phyloP scores from a whole-genome alignment of 306 rosid genomes.

The Quillaja saponaria region DNA sequence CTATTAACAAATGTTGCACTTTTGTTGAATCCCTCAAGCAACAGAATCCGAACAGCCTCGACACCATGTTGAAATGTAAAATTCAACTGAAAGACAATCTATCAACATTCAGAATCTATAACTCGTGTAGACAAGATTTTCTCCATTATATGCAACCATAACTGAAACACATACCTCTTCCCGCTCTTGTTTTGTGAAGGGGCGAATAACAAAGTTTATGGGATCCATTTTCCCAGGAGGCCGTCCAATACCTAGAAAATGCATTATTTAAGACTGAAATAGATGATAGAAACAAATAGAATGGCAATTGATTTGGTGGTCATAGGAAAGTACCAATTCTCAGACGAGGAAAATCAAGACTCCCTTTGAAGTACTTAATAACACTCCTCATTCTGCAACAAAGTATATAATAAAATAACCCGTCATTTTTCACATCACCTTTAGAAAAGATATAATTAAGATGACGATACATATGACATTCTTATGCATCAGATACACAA shows the following conservation, averaged over 20 bases:
- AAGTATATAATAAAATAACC: slow-evolving; percentile 2
- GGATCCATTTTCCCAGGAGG: slow-evolving; percentile 52
- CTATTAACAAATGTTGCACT: slow-evolving; percentile 59
- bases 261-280: slow-evolving; percentile 17
- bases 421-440: neutral
- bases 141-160: slow-evolving; percentile 6
- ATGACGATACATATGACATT: too few relatives aligned
- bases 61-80: slow-evolving; percentile 72
- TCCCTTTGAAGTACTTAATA: slow-evolving; percentile 83
- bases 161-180: slow-evolving; percentile 55
- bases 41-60: slow-evolving; percentile 77
- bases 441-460: too few relatives aligned
- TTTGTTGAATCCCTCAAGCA: slow-evolving; percentile 80
- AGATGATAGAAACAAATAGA: slow-evolving; percentile 4
- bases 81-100: slow-evolving; percentile 57
- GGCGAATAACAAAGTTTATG: slow-evolving; percentile 76
- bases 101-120: slow-evolving; percentile 26
- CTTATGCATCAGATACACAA: too few relatives aligned
- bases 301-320: slow-evolving; percentile 15
- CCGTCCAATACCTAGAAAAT: slow-evolving; percentile 50
- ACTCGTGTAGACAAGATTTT: slow-evolving; percentile 7
- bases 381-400: slow-evolving; percentile 81
- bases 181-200: slow-evolving; percentile 74
- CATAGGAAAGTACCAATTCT: slow-evolving; percentile 57
- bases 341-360: slow-evolving; percentile 71